Conservation (phyloP, 805 yeast genomes). For the Hanseniaspora thailandica region DNA sequence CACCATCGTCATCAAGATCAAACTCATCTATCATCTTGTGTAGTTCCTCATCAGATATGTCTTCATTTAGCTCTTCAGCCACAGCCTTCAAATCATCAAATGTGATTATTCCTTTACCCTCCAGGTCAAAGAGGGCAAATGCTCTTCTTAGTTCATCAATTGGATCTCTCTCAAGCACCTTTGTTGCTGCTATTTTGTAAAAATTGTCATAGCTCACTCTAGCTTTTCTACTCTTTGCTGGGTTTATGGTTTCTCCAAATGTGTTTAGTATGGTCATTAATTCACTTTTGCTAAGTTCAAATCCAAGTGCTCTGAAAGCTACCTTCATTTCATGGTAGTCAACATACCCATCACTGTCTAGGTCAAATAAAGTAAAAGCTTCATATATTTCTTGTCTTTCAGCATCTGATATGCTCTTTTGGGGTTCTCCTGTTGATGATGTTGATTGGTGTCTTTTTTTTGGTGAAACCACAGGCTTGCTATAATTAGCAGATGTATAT, state of each 20-base stretch:
- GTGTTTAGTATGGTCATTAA: conserved; percentile 67
- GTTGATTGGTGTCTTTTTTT: conserved; percentile 5
- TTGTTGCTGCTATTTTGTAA: conserved; percentile 58
- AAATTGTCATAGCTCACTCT: conserved; percentile 73
- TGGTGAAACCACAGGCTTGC: conserved; percentile 2
- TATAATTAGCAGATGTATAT: neutral
- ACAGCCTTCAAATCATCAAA: conserved; percentile 74
- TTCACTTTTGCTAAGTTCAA: conserved; percentile 65
- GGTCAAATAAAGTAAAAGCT: conserved; percentile 83
- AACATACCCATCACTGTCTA: conserved; percentile 78
- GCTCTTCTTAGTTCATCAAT: conserved; percentile 84
- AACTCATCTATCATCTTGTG: conserved; percentile 96
- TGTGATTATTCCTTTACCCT: conserved; percentile 73
- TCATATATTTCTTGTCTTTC: conserved; percentile 56
- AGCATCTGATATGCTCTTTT: conserved; percentile 1
- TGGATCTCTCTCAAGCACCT: conserved; percentile 81
- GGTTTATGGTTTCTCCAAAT: conserved; percentile 41
- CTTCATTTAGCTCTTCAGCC: conserved; percentile 87
- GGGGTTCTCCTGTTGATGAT: neutral
- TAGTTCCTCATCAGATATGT: conserved; percentile 79
- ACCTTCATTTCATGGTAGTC: conserved; percentile 91
- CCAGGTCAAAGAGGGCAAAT: conserved; percentile 79
- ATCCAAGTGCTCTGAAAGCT: conserved; percentile 87
- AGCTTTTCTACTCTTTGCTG: conserved; percentile 43
- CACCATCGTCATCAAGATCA: conserved; percentile 93